phyloP scores from a whole-genome alignment of 2,329 filamentous ascomycete genomes.

The Leptosphaerulina australis region DNA sequence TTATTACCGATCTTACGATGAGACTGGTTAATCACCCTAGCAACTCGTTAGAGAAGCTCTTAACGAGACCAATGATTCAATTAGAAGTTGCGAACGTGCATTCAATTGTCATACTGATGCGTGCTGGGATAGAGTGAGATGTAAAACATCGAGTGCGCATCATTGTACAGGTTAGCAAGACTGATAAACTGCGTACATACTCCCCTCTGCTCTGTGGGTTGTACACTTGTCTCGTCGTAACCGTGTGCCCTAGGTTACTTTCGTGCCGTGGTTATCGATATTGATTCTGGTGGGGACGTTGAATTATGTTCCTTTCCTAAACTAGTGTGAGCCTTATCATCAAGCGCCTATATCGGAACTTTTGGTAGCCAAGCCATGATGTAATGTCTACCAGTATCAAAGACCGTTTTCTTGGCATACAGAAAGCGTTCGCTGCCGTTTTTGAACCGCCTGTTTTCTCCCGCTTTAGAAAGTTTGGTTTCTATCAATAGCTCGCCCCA shows the following conservation, averaged over 20 bases:
- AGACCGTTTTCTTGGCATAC: slow-evolving; percentile 8
- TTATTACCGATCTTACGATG: slow-evolving; percentile 13
- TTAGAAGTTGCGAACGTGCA: slow-evolving; percentile 20
- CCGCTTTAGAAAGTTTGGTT: slow-evolving; percentile 20
- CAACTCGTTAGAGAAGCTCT: slow-evolving; percentile 19
- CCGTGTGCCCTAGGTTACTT: neutral
- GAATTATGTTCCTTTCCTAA: slow-evolving; percentile 5
- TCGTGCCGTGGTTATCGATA: slow-evolving; percentile 11
- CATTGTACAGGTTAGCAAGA: slow-evolving; percentile 7
- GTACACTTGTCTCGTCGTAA: neutral
- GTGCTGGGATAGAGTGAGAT: slow-evolving; percentile 23
- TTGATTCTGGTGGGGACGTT: slow-evolving; percentile 13
- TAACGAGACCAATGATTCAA: slow-evolving; percentile 17
- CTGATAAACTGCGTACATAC: slow-evolving; percentile 9
- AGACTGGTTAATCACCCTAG: slow-evolving; percentile 25
- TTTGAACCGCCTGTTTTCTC: slow-evolving; percentile 6
- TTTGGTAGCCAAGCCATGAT: slow-evolving; percentile 16
- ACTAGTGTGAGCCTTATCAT: slow-evolving; percentile 5
- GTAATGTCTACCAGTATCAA: slow-evolving; percentile 14
- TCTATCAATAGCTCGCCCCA: slow-evolving; percentile 16
- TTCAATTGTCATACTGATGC: slow-evolving; percentile 10
- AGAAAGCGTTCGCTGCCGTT: slow-evolving; percentile 17
- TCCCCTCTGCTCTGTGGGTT: slow-evolving; percentile 6
- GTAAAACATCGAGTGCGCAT: slow-evolving; percentile 22
- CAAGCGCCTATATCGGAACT: slow-evolving; percentile 8